Evolutionary conservation across 164 flowering plant genomes (phyloP), one percentile per base, ranked within the genome.

Genomic region (Cinnamomum micranthum): DNA sequence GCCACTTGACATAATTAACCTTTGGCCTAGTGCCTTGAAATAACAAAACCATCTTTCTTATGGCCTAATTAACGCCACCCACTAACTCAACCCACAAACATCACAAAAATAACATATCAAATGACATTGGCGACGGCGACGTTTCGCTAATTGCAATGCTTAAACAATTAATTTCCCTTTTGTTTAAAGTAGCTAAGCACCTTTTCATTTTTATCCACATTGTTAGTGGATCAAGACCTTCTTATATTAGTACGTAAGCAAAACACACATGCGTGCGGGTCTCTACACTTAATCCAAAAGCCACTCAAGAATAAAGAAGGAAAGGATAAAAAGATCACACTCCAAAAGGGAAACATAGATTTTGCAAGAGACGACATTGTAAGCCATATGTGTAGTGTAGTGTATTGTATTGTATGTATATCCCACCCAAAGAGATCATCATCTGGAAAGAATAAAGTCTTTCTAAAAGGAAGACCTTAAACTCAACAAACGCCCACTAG

Each of bases 141-240:
- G 23, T 52, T 67, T 20, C 6, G 20, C 59, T 24, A 41, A 75
- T 28, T 64, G 14, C 68, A 22, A 69, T 50, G 19, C 35, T 65
- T 71, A 71, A 71, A 65, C 60, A 76, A 52, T 33, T 6, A 60
- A 27, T 41, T 41, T 41, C 47, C 70, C 67, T 58, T 17, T 70
- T 25, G 50, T 77, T 55, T 71, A 71, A 70, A 77, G 31, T 71
- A 77, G 63, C 41, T 69, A 11, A 77, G 73, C 76, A 82, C 64
- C 80, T 84, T 82, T 82, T 73, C 72, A 7, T 82, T 73, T 72
- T 74, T 58, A 76, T 82, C 80, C 77, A 76, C 69, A 71, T 74
- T 59, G 78, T 68, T 74, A 87, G 89, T 87, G 86, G 86, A 80
- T 67, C 41, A 77, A 78, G 75, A 77, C 75, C 79, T 58, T 66